Evolutionary conservation across 1,284 basidiomycete genomes (phyloP), one percentile per base, ranked within the genome.

Genomic region (Pyrrhoderma lamaoense): DNA sequence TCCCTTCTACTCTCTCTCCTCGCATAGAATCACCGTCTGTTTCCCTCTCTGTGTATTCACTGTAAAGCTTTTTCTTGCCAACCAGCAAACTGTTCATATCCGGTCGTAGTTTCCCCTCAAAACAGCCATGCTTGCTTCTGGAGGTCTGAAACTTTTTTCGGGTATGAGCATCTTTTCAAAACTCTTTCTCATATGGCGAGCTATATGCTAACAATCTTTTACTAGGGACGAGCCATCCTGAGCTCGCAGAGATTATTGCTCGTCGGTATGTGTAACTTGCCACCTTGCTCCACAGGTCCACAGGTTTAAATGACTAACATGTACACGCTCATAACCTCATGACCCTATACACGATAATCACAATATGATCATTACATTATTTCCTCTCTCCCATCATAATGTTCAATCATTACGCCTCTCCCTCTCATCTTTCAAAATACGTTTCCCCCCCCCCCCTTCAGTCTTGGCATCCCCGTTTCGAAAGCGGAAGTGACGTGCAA

Each of bases 161-260:
- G 92, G 93, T 93, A 57, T 59, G 85, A 71, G 27, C 19, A 8
- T 42, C 55, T 16, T 52, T n/a, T n/a, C n/a, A n/a, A n/a, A n/a
- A n/a, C n/a, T n/a, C 36, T 51, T 46, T 19, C 55, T 39, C 35
- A 40, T 47, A 53, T n/a, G 36, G n/a, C 19, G 16, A 16, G 21
- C 40, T 22, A 19, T 16, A 40, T 40, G 8, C n/a, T n/a, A n/a
- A n/a, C n/a, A n/a, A n/a, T n/a, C n/a, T n/a, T 37, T 48, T 51
- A 57, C 63, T 40, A 92, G 91, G 90, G 56, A 90, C 87, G n/a
- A 91, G 89, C 68, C 95, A 98, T 69, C 93, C 93, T 51, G 92
- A 96, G 70, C 80, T 99, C 58, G 95, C 94, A 40, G 83, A 93
- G 64, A 85, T 93, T 61, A 91, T 99, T 63, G 90, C 94, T 57